Conservation (phyloP, 1,139 yeast genomes). For the Saccharomycopsis crataegensis region DNA sequence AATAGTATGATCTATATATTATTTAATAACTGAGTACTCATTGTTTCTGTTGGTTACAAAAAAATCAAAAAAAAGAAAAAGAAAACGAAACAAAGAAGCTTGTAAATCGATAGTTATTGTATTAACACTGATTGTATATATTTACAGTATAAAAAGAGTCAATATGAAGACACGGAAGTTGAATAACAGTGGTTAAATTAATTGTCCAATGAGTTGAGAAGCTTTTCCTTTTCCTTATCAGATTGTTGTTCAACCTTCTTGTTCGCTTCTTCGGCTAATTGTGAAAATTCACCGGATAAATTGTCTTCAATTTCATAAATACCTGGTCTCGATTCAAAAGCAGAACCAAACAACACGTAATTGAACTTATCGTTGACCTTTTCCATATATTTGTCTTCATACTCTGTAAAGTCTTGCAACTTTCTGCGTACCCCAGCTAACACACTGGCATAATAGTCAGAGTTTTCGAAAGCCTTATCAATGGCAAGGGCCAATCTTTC, state of each 20-base stretch:
- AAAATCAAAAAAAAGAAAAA: too few species aligned
- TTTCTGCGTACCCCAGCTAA: constrained; percentile 1
- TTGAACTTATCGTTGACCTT: constrained; percentile 12
- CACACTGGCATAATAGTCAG: constrained; percentile 14
- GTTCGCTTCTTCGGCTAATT: constrained; percentile 10
- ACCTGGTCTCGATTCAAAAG: constrained; percentile 9
- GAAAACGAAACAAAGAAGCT: too few species aligned
- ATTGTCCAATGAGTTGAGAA: background rate
- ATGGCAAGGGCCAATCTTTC: constrained; percentile 53
- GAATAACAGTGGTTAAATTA: background rate
- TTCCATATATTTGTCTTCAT: constrained; percentile 7
- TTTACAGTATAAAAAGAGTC: background rate
- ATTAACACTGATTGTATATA: background rate
- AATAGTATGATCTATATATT: too few species aligned
- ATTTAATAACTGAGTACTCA: too few species aligned
- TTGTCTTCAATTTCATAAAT: constrained; percentile 17
- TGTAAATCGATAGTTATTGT: too few species aligned
- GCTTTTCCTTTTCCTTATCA: background rate
- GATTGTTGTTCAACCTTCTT: background rate
- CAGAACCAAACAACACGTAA: constrained; percentile 16
- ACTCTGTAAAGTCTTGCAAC: constrained; percentile 1
- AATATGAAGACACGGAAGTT: background rate
- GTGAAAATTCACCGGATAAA: constrained; percentile 12
- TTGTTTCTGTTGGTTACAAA: too few species aligned
- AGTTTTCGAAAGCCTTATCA: constrained; percentile 45